phyloP scores from a whole-genome alignment of 768 basidiomycete species.

The Panaeolus papilionaceus region DNA sequence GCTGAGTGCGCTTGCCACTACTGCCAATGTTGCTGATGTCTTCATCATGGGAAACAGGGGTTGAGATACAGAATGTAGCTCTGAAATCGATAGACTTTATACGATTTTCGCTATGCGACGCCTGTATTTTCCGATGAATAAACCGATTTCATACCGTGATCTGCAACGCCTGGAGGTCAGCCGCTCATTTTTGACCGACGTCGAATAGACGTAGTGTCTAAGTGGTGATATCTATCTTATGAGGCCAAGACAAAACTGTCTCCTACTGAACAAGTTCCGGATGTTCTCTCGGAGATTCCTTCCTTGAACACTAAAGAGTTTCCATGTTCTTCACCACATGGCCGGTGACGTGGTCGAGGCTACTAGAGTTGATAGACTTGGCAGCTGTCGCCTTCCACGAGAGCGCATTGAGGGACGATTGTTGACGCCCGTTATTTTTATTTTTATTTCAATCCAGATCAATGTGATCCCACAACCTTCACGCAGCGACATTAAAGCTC shows the following conservation, averaged over 20 bases:
- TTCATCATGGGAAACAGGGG: background rate
- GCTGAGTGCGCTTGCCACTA: background rate
- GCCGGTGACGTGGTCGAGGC: background rate
- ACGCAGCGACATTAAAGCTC: background rate
- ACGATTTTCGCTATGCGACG: background rate
- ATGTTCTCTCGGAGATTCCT: background rate
- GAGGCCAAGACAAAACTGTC: background rate
- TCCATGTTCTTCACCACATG: background rate
- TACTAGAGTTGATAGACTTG: background rate
- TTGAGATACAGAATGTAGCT: background rate
- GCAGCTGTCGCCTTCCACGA: background rate
- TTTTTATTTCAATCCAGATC: background rate
- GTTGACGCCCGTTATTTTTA: background rate
- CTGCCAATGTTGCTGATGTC: background rate
- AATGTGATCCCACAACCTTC: background rate
- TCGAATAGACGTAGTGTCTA: no score
- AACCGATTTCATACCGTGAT: conserved; percentile 10
- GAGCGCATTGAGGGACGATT: background rate
- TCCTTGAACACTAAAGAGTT: background rate
- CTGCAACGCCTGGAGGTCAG: background rate
- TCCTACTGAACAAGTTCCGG: background rate
- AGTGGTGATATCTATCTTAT: background rate
- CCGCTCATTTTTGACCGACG: background rate
- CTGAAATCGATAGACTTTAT: background rate
- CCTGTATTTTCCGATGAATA: background rate